Evolutionary conservation across 768 basidiomycete genomes (phyloP).

Genomic region (Tephrocybe sp.): DNA sequence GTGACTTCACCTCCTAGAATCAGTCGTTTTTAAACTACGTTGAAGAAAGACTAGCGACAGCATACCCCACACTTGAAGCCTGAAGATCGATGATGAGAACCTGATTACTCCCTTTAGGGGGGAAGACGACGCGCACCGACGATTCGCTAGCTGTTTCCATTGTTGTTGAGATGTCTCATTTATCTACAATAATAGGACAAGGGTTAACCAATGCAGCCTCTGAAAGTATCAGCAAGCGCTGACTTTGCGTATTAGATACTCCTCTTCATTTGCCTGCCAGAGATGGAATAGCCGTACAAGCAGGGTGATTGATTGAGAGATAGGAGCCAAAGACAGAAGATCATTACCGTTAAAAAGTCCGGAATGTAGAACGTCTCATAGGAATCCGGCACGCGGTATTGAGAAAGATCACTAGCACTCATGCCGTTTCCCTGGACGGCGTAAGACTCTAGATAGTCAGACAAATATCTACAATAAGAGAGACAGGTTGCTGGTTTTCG

Average conservation of each 20-base stretch:
- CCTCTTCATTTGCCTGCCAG: constrained; percentile 62
- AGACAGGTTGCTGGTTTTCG: too few species aligned
- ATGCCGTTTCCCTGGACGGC: too few species aligned
- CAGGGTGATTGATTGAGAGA: too few species aligned
- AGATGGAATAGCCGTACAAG: too few species aligned
- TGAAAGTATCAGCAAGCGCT: background rate
- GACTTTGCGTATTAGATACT: constrained; percentile 76
- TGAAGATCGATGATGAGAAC: constrained; percentile 23
- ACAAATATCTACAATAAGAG: background rate
- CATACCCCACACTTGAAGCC: constrained; percentile 74
- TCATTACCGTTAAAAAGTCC: constrained; percentile 59
- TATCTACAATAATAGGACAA: constrained; percentile 47
- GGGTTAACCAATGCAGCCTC: background rate
- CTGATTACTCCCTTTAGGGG: constrained; percentile 5
- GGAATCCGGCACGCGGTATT: constrained; percentile 31
- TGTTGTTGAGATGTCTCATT: constrained; percentile 71
- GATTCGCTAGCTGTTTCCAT: constrained; percentile 75
- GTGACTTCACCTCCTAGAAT: constrained; percentile 70
- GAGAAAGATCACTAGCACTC: constrained; percentile 18
- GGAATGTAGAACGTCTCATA: constrained; percentile 66
- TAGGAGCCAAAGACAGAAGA: background rate
- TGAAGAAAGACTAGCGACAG: too few species aligned
- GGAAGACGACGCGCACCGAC: constrained; percentile 47
- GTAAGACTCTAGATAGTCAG: background rate
- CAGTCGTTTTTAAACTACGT: constrained; percentile 7